Evolutionary conservation across 1,139 yeast species (phyloP).

Genomic region (Hansenula anomala): DNA sequence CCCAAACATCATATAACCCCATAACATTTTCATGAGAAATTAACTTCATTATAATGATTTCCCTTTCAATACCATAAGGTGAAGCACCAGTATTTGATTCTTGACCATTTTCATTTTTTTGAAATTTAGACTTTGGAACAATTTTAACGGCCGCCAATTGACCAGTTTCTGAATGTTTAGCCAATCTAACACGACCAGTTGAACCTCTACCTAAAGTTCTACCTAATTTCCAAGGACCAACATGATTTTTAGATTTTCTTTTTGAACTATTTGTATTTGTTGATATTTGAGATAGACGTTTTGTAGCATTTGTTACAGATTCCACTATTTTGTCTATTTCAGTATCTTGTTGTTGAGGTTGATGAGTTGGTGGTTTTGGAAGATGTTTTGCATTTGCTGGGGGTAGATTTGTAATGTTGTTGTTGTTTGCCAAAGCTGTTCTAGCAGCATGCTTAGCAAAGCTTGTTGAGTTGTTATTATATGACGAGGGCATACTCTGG

Average conservation of each 20-base stretch:
- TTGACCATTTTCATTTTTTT: conserved; percentile 20
- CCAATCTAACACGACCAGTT: conserved; percentile 89
- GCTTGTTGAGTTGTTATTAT: conserved; percentile 10
- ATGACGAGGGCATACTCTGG: not conserved
- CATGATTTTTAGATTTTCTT: conserved; percentile 61
- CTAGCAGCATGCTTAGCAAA: conserved; percentile 23
- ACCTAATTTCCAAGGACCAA: conserved; percentile 97
- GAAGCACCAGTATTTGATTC: conserved; percentile 35
- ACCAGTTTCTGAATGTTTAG: conserved; percentile 79
- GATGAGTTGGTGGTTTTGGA: not conserved
- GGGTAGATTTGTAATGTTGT: conserved; percentile 11
- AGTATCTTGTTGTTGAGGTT: conserved; percentile 4
- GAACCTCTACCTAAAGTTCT: conserved; percentile 93
- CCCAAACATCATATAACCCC: conserved; percentile 99
- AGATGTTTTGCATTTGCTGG: conserved; percentile 2
- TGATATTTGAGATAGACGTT: conserved; percentile 60
- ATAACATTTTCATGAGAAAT: conserved; percentile 90
- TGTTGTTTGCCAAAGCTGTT: conserved; percentile 17
- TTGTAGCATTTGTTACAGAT: conserved; percentile 56
- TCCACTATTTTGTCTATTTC: conserved; percentile 30
- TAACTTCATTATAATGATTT: conserved; percentile 86
- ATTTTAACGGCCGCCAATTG: conserved; percentile 95
- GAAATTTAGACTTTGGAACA: conserved; percentile 79
- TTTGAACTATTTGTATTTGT: conserved; percentile 40
- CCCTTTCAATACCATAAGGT: conserved; percentile 95